Base-by-base conservation (phyloP, 2,329 filamentous ascomycete species). In the Ilyonectria robusta region DNA sequence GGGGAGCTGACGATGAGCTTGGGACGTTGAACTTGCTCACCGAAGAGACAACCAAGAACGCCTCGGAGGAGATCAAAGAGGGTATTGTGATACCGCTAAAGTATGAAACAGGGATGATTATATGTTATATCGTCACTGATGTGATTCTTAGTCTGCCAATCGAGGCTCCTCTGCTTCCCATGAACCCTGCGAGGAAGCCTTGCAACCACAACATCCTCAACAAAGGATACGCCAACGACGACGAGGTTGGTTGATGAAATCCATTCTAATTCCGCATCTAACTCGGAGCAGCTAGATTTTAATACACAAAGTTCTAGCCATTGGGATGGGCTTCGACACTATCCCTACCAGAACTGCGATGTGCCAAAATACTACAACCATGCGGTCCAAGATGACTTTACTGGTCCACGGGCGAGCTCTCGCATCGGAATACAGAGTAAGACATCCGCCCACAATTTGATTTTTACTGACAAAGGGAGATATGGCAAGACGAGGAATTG, bases 21-120 rank as follows among this genome's bases (percentile, higher is more conserved):
- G 85, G 85, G 11, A 85, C 84, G 61, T 78, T 87, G 4, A 87
- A 87, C 72, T 78, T 85, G 6, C 81, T 87, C 51, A 87, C 84
- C 2, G 54, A 63, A 10, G 60, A 61, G 7, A 53, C 60, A 11
- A 37, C 57, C 3, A 46, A 47, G 26, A 19, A 42, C 17, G 67
- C 64, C 2, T 54, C 57, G 6, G 26, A 55, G 15, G 63, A 66
- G 17, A 57, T 62, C 26, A 53, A 29, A 7, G 58, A 55, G 23
- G 56, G 55, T 9, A 57, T 58, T 19, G 57, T 62, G 21, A 48
- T 72, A 10, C 70, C 70, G 15, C 46, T 72, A 6, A 67, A 72
- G 62, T 71, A 19, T 56, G 42, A 19, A 35, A 7, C 17, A 21
- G 17, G 8, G 54, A 37, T 3, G 10, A 5, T 42, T 2, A 26